These are phyloP conservation scores for Collybia sordida DNA, from an alignment of 768 basidiomycete genomes.

Conservation along the genomic window DNA sequence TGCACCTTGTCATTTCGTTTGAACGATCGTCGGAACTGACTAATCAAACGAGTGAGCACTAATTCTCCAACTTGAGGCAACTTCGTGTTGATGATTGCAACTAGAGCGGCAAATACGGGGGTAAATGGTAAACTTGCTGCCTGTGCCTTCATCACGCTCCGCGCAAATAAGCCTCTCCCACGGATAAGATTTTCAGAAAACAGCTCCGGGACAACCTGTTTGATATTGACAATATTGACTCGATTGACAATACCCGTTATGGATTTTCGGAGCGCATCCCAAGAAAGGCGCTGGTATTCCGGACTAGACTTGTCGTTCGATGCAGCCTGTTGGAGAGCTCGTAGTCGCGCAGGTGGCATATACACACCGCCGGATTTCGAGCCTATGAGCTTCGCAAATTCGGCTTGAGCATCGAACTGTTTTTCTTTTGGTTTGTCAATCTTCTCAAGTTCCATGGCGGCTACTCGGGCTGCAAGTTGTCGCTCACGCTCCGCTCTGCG, in stretches of 20 bases:
- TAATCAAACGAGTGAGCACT: slow-evolving; percentile 83
- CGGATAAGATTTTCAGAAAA: slow-evolving; percentile 94
- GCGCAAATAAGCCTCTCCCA: slow-evolving; percentile 87
- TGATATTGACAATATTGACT: slow-evolving; percentile 96
- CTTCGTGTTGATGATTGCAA: slow-evolving; percentile 96
- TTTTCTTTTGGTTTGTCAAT: slow-evolving; percentile 53
- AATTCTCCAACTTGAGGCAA: slow-evolving; percentile 95
- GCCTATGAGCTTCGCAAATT: slow-evolving; percentile 83
- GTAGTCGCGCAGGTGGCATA: slow-evolving; percentile 90
- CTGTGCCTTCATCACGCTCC: slow-evolving; percentile 98
- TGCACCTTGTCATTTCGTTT: slow-evolving; percentile 96
- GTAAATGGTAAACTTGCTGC: slow-evolving; percentile 96
- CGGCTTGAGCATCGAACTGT: slow-evolving; percentile 73
- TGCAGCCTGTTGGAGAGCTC: slow-evolving; percentile 87
- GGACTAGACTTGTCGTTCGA: slow-evolving; percentile 76
- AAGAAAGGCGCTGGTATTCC: slow-evolving; percentile 93
- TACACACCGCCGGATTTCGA: slow-evolving; percentile 93
- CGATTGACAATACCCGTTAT: slow-evolving; percentile 99
- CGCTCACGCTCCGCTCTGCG: slow-evolving; percentile 77
- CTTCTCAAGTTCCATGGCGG: slow-evolving; percentile 67
- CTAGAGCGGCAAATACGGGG: slow-evolving; percentile 92
- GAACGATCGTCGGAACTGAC: slow-evolving; percentile 92
- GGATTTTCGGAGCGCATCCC: slow-evolving; percentile 97
- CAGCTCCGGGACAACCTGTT: slow-evolving; percentile 85
- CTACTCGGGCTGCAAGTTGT: slow-evolving; percentile 70